These are phyloP conservation scores for Onygenales sp. DNA, from an alignment of 2,329 filamentous ascomycete genomes.

Conservation along the genomic window DNA sequence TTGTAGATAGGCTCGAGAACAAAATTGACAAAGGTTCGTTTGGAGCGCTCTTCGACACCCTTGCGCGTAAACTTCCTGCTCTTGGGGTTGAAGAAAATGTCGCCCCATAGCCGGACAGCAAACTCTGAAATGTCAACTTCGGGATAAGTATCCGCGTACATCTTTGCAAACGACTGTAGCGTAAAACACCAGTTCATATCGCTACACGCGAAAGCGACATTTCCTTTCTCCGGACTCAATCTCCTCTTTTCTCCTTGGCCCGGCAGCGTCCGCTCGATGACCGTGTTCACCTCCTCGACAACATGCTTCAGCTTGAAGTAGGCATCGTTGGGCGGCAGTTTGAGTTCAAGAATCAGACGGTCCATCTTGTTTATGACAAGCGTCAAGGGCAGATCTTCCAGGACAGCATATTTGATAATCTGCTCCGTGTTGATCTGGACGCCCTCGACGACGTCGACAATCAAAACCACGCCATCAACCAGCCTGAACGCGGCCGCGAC, in stretches of 20 bases:
- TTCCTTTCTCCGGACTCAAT: constrained; percentile 90
- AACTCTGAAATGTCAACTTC: constrained; percentile 77
- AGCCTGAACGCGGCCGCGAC: constrained; percentile 80
- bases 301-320: constrained; percentile 99
- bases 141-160: constrained; percentile 86
- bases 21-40: constrained; percentile 87
- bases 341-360: constrained; percentile 83
- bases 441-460: constrained; percentile 96
- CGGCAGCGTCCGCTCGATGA: constrained; percentile 81
- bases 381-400: constrained; percentile 81
- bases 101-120: constrained; percentile 79
- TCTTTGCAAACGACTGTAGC: constrained; percentile 83
- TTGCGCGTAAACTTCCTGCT: constrained; percentile 91
- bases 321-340: constrained; percentile 85
- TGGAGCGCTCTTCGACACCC: constrained; percentile 66
- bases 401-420: constrained; percentile 88
- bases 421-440: constrained; percentile 97
- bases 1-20: constrained; percentile 97
- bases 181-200: constrained; percentile 97
- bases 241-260: constrained; percentile 69
- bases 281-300: constrained; percentile 94
- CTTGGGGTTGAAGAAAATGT: constrained; percentile 88
- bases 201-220: constrained; percentile 92
- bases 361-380: constrained; percentile 97
- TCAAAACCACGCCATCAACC: constrained; percentile 82